Evolutionary conservation across 768 basidiomycete species (phyloP).

Genomic region (Rhizopogon vesiculosus): DNA sequence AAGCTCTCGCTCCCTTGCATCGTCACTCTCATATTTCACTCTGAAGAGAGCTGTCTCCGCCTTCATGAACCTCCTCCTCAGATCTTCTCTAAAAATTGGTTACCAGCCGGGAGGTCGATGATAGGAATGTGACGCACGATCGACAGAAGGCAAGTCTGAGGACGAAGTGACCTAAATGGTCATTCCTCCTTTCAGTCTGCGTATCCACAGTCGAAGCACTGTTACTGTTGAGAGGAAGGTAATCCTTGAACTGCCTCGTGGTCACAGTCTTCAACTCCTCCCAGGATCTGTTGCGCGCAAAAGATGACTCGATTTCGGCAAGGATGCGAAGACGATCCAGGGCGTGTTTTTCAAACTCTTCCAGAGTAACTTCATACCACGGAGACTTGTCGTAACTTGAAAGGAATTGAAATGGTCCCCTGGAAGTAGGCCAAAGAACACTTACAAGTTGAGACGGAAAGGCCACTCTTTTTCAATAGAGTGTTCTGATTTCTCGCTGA

Average conservation of each 20-base stretch:
- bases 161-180: constrained; percentile 92
- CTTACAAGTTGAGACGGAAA: constrained; percentile 76
- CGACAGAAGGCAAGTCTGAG: constrained; percentile 92
- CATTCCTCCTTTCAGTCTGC: constrained; percentile 68
- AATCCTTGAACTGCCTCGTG: constrained; percentile 59
- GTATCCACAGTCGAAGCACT: constrained; percentile 42
- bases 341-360: constrained; percentile 92
- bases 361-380: constrained; percentile 82
- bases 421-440: constrained; percentile 6
- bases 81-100: constrained; percentile 64
- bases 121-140: constrained; percentile 57
- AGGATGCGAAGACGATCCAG: constrained; percentile 83
- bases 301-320: constrained; percentile 87
- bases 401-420: constrained; percentile 6
- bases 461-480: constrained; percentile 38
- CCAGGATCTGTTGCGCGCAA: constrained; percentile 76
- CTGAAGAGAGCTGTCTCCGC: constrained; percentile 84
- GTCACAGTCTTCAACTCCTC: constrained; percentile 72
- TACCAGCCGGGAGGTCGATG: not conserved
- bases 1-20: constrained; percentile 45
- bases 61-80: constrained; percentile 83
- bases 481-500: not conserved
- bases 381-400: constrained; percentile 85
- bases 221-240: constrained; percentile 65
- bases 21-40: constrained; percentile 71